Base-by-base conservation (phyloP, 257 asterid genomes). In the Fraxinus pennsylvanica region DNA sequence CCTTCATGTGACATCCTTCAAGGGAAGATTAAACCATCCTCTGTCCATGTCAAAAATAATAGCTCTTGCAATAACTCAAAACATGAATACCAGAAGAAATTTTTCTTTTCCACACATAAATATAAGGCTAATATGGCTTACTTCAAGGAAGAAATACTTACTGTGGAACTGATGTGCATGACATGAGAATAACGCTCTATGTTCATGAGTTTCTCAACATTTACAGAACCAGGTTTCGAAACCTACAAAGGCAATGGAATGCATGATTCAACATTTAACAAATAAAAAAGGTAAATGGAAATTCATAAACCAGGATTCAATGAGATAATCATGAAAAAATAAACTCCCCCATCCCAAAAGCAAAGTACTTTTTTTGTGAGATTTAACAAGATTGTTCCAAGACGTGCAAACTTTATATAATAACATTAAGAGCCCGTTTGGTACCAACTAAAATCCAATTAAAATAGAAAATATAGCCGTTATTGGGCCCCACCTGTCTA, bases 131-230 rank as follows among this genome's bases (percentile, higher is more conserved):
- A 32, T 22, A 80, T 65, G 25, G 41, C 74, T 68, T 70, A 74
- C 74, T 71, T 66, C 79, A 10, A 67, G 74, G 19, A 39, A 77
- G 73, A 43, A 52, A 69, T 63, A 88, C 97, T 68, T 86, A 95
- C 97, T 10, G 99, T 95, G 61, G 99, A 96, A 83, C 99, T 96
- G 86, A 96, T 90, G 89, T 96, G 99, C 99, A 93, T 96, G 89
- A 96, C 99, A 85, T 96, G 99, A 83, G 99, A 96, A 88, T 96
- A 96, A 71, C 99, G 96, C 82, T 96, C 99, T 15, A 93, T 81
- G 81, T 92, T 92, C 99, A 92, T 96, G 81, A 96, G 92, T 70
- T 96, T 90, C 85, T 93, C 97, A 72, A 96, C 97, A 81, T 91
- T 87, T 87, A 96, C 97, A 25, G 98, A 91, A 83, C 99, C 99